Evolutionary conservation across 768 basidiomycete genomes (phyloP).

Genomic region (Epithele typhae): DNA sequence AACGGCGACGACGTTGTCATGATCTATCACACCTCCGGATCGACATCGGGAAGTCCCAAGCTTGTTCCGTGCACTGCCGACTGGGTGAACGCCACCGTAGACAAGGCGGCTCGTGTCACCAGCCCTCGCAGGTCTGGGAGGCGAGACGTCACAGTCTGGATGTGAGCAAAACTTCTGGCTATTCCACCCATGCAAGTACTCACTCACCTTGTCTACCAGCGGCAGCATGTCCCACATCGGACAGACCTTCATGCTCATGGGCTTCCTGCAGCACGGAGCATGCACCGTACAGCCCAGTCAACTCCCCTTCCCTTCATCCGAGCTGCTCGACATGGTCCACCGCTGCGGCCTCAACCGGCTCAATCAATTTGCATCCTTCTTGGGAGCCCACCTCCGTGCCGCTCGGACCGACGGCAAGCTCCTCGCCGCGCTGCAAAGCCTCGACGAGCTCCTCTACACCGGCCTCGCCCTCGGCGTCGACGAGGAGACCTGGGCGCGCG

Average conservation of each 20-base stretch:
- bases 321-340: slow-evolving; percentile 67
- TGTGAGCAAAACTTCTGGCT: too few relatives aligned
- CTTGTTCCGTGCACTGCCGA: slow-evolving; percentile 66
- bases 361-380: slow-evolving; percentile 70
- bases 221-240: slow-evolving; percentile 84
- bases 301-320: slow-evolving; percentile 60
- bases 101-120: slow-evolving; percentile 55
- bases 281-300: slow-evolving; percentile 70
- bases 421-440: slow-evolving; percentile 46
- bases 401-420: slow-evolving; percentile 59
- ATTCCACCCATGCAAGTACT: slow-evolving; percentile 10
- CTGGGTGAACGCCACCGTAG: slow-evolving; percentile 58
- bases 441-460: slow-evolving; percentile 63
- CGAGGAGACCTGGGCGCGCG: slow-evolving; percentile 68
- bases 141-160: slow-evolving; percentile 69
- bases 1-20: slow-evolving; percentile 46
- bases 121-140: slow-evolving; percentile 43
- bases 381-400: slow-evolving; percentile 57
- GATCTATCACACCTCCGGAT: slow-evolving; percentile 79
- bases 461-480: slow-evolving; percentile 63
- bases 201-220: slow-evolving; percentile 39
- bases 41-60: slow-evolving; percentile 80
- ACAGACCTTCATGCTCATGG: slow-evolving; percentile 72
- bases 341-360: slow-evolving; percentile 67
- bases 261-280: slow-evolving; percentile 65